Conservation (phyloP, 2,329 filamentous ascomycete genomes). For the Zasmidium cellare region DNA sequence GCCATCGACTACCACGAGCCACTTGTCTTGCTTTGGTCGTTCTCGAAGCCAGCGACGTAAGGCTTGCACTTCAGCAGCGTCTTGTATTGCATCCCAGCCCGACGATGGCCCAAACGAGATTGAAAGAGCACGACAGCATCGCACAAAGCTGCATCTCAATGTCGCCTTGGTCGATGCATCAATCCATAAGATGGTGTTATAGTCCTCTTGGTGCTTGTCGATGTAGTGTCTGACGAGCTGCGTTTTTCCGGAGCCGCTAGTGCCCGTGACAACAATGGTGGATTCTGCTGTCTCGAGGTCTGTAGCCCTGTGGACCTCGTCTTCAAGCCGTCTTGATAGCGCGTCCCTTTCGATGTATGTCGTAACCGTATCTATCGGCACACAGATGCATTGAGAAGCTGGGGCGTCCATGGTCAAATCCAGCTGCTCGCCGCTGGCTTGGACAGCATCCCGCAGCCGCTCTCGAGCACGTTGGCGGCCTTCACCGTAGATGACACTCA, state of each 20-base stretch:
- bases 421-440: not conserved
- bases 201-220: not conserved
- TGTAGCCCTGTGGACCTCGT: too few relatives aligned
- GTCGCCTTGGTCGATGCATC: not conserved
- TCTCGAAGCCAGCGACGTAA: not conserved
- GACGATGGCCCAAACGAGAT: not conserved
- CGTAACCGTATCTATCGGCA: not conserved
- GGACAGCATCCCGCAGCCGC: not conserved
- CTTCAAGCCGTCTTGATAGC: not conserved
- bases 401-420: not conserved
- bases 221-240: not conserved
- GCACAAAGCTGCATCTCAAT: not conserved
- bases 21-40: not conserved
- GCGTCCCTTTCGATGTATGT: not conserved
- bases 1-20: not conserved
- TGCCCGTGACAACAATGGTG: not conserved
- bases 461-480: not conserved
- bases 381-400: not conserved
- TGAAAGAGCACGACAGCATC: not conserved
- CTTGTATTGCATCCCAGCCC: not conserved
- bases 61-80: not conserved
- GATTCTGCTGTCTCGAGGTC: not conserved
- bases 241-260: not conserved
- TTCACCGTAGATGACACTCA: not conserved
- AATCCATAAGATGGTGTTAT: not conserved